These are phyloP conservation scores for Bromus sterilis DNA, from an alignment of 176 grass and related monocot genomes.

Conservation along the genomic window DNA sequence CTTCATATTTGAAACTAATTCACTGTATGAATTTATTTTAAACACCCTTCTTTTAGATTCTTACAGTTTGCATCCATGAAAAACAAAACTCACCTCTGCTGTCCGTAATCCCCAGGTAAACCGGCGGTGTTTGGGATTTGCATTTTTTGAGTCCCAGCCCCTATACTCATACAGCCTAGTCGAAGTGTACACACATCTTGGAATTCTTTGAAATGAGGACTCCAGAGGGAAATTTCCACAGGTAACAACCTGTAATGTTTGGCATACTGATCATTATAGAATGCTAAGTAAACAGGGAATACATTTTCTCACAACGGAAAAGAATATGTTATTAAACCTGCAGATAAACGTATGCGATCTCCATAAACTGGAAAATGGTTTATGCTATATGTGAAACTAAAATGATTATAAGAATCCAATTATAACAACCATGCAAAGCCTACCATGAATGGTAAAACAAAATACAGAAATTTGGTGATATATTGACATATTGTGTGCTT, in stretches of 20 bases:
- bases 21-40: background rate
- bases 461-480: conserved; percentile 1
- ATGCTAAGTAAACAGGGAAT: background rate
- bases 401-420: background rate
- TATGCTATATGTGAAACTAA: background rate
- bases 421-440: background rate
- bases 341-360: background rate
- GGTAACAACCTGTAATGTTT: conserved; percentile 70
- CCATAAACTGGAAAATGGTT: background rate
- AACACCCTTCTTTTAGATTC: background rate
- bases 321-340: background rate
- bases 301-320: background rate
- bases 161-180: conserved; percentile 86
- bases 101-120: conserved; percentile 94
- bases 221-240: conserved; percentile 96
- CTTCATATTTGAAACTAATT: background rate
- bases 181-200: conserved; percentile 97
- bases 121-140: conserved; percentile 54
- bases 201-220: conserved; percentile 89
- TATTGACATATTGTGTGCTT: conserved; percentile 1
- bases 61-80: background rate
- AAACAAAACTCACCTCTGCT: conserved; percentile 57
- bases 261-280: background rate
- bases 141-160: conserved; percentile 88
- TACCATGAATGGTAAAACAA: background rate